phyloP scores from a whole-genome alignment of 176 grass and related monocot species.

The Oryza nivara region DNA sequence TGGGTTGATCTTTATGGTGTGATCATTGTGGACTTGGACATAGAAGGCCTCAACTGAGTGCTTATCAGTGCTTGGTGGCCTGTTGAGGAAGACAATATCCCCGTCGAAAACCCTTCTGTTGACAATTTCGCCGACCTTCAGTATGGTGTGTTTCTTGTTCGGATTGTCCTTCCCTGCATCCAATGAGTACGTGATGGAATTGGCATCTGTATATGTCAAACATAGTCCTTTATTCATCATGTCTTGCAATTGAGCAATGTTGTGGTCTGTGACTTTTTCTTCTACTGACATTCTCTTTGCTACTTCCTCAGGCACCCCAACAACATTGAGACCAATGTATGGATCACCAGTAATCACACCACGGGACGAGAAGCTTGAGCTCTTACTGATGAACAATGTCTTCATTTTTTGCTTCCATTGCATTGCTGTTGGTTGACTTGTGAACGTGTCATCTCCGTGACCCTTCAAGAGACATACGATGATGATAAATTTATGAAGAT shows the following conservation, averaged over 20 bases:
- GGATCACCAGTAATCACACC: conserved; percentile 71
- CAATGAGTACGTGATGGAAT: conserved; percentile 51
- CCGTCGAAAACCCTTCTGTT: conserved; percentile 58
- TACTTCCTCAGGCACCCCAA: conserved; percentile 64
- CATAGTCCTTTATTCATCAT: conserved; percentile 55
- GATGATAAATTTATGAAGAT: background rate
- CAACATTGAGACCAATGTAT: conserved; percentile 58
- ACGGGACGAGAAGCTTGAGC: conserved; percentile 62
- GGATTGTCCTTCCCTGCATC: conserved; percentile 24
- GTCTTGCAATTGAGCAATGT: conserved; percentile 48
- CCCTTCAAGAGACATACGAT: conserved; percentile 40
- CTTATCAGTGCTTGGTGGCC: conserved; percentile 69
- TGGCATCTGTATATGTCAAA: conserved; percentile 54
- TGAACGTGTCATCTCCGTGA: conserved; percentile 39
- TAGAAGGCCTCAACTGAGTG: conserved; percentile 61
- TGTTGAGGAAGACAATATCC: conserved; percentile 67
- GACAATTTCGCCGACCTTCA: conserved; percentile 63
- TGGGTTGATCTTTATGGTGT: conserved; percentile 71
- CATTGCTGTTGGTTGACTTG: conserved; percentile 43
- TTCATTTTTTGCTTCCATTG: conserved; percentile 72
- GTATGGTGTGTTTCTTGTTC: conserved; percentile 43
- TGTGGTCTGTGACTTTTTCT: conserved; percentile 55
- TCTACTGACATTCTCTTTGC: conserved; percentile 62
- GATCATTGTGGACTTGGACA: conserved; percentile 56
- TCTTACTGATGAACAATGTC: conserved; percentile 65